A percentile compares a stretch with the other conserved stretches of the same genome.
Evolutionary conservation across 495 filamentous ascomycete genomes (phyloP).

Genomic region (Opeltia flavorubescens): DNA sequence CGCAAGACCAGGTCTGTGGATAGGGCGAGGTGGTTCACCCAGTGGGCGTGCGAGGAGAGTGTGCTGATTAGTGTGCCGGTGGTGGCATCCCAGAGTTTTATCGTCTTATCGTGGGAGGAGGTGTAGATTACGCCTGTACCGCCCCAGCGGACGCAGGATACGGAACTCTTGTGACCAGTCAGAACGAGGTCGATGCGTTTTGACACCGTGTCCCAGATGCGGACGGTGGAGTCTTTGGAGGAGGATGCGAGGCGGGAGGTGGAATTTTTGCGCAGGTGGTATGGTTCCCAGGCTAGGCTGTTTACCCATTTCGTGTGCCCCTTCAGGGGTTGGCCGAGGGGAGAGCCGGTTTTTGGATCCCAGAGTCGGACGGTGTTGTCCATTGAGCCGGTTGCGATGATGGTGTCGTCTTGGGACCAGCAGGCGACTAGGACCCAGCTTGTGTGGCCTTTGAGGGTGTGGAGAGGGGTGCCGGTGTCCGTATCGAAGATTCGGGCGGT

Average conservation of each 20-base stretch:
- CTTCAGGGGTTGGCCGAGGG: conserved; percentile 62
- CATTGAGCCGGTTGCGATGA: conserved; percentile 85
- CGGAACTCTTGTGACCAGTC: conserved; percentile 74
- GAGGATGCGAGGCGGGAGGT: conserved; percentile 71
- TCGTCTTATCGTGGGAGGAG: conserved; percentile 79
- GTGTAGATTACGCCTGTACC: conserved; percentile 79
- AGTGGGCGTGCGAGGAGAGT: conserved; percentile 74
- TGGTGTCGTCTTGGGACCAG: conserved; percentile 71
- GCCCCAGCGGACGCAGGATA: conserved; percentile 90
- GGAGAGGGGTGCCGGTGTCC: conserved; percentile 78
- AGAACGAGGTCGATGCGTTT: conserved; percentile 67
- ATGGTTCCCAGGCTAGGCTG: conserved; percentile 84
- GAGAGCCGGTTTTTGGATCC: conserved; percentile 71
- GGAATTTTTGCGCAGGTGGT: conserved; percentile 56
- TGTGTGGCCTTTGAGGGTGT: conserved; percentile 84
- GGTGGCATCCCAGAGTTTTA: conserved; percentile 80
- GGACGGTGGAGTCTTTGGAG: conserved; percentile 79
- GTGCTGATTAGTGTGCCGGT: conserved; percentile 68
- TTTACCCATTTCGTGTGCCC: conserved; percentile 89
- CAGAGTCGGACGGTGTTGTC: conserved; percentile 85
- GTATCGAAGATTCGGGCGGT: conserved; percentile 94
- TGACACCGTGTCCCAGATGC: conserved; percentile 75
- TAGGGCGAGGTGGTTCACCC: conserved; percentile 90
- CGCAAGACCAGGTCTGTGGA: conserved; percentile 87
- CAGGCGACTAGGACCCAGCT: conserved; percentile 82